Percentiles rank a stretch among this genome's conserved stretches.
Conservation (phyloP, 441 rosid genomes). For the Rhodomyrtus psidioides region DNA sequence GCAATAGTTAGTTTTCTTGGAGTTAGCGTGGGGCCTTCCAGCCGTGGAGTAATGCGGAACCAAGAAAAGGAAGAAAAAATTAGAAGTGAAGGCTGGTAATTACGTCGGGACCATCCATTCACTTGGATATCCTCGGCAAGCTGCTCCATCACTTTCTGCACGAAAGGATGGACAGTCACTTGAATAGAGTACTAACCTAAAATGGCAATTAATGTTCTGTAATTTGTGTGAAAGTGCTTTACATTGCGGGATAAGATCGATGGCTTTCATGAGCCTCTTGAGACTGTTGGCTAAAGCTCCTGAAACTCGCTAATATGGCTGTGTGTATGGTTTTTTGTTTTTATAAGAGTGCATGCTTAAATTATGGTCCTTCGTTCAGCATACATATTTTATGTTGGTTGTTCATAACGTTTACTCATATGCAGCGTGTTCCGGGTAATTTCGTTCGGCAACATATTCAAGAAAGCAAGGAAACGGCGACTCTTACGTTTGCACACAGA, state of each 20-base stretch:
- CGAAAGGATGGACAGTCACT: no score
- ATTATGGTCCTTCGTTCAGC: background rate
- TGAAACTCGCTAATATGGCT: background rate
- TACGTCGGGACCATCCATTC: background rate
- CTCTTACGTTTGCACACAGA: background rate
- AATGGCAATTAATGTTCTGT: background rate
- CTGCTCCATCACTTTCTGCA: no score
- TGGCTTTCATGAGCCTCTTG: background rate
- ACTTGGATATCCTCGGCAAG: background rate
- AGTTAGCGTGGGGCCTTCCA: background rate
- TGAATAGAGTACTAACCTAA: background rate
- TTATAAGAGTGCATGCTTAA: background rate
- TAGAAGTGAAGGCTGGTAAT: background rate
- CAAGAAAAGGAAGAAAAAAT: background rate
- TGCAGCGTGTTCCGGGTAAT: background rate
- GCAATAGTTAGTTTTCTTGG: background rate
- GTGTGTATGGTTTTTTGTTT: background rate
- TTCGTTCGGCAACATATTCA: background rate
- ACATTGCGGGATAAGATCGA: background rate
- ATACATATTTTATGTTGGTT: background rate
- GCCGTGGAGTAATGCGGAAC: background rate
- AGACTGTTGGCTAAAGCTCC: rapidly evolving
- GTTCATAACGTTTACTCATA: background rate
- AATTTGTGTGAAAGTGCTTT: background rate
- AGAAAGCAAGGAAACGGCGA: background rate